Conservation (phyloP, 2,329 filamentous ascomycete genomes). For the Ophiosphaerella narmari region DNA sequence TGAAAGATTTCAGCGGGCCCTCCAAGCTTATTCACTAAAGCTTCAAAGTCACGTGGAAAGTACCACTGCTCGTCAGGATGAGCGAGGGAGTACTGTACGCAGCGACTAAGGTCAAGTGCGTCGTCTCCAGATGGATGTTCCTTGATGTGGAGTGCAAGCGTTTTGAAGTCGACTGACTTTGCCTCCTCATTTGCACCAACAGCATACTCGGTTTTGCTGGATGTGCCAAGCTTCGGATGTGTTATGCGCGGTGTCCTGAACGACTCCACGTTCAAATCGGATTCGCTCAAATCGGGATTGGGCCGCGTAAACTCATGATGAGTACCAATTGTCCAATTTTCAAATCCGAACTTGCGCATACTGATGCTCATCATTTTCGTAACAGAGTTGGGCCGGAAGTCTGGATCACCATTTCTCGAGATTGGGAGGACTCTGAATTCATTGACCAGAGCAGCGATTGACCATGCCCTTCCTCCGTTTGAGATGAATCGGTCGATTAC, state of each 20-base stretch:
- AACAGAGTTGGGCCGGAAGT: conserved; percentile 15
- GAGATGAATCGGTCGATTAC: conserved; percentile 28
- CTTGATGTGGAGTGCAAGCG: conserved; percentile 27
- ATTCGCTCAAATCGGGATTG: conserved; percentile 6
- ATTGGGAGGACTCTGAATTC: conserved; percentile 12
- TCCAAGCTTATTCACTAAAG: conserved; percentile 24
- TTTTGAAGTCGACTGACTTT: conserved; percentile 23
- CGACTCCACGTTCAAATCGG: conserved; percentile 17
- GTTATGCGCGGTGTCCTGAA: conserved; percentile 24
- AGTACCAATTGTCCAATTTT: conserved; percentile 17
- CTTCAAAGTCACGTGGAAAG: conserved; percentile 28
- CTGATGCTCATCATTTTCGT: conserved; percentile 27
- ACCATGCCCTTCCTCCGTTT: conserved; percentile 19
- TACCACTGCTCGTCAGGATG: conserved; percentile 28
- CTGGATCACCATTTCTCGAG: not conserved
- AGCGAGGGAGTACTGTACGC: conserved; percentile 24
- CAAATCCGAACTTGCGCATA: conserved; percentile 20
- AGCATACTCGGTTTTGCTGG: not conserved
- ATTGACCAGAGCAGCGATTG: conserved; percentile 20
- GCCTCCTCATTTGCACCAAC: conserved; percentile 5
- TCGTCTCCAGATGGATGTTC: conserved; percentile 26
- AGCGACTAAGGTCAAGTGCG: conserved; percentile 35
- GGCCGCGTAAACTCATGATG: conserved; percentile 6
- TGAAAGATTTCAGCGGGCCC: conserved; percentile 14
- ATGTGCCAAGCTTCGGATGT: conserved; percentile 13